Conservation (phyloP, 2,329 filamentous ascomycete genomes). For the Colletotrichum cereale region DNA sequence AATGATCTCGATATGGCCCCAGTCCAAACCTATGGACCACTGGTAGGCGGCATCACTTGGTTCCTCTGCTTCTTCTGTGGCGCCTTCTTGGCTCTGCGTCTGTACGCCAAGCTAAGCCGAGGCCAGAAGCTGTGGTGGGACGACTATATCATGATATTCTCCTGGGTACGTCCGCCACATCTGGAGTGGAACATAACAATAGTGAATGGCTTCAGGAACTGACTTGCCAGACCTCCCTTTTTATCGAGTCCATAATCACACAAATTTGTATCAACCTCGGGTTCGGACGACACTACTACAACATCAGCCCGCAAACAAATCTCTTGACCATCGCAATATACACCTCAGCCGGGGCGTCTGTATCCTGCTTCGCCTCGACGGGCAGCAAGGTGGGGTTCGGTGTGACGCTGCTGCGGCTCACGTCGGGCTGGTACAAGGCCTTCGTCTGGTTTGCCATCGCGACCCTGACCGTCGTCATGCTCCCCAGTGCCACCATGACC, state of each 20-base stretch:
- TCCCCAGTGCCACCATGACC: constrained; percentile 42
- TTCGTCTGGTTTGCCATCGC: constrained; percentile 47
- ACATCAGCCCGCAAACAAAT: constrained; percentile 24
- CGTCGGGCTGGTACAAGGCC: constrained; percentile 42
- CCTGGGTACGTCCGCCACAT: constrained; percentile 45
- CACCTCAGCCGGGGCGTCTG: constrained; percentile 29
- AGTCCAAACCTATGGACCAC: constrained; percentile 21
- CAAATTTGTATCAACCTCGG: constrained; percentile 39
- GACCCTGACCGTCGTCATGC: constrained; percentile 42
- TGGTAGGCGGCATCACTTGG: constrained; percentile 46
- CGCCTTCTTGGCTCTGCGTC: constrained; percentile 41
- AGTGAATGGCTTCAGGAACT: accelerated
- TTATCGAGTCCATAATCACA: constrained; percentile 37
- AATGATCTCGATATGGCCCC: constrained; percentile 10
- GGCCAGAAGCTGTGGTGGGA: constrained; percentile 44
- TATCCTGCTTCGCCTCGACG: constrained; percentile 36
- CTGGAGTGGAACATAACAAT: background rate
- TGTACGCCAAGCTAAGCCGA: constrained; percentile 43
- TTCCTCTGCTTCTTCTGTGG: constrained; percentile 44
- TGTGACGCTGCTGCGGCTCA: constrained; percentile 47
- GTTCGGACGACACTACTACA: constrained; percentile 41
- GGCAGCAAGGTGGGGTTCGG: constrained; percentile 47
- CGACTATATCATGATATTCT: constrained; percentile 43
- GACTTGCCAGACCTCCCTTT: constrained; percentile 9
- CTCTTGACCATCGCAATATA: constrained; percentile 29